Base-by-base conservation (phyloP, 1,139 yeast genomes). In the Kodamaea arcana region DNA sequence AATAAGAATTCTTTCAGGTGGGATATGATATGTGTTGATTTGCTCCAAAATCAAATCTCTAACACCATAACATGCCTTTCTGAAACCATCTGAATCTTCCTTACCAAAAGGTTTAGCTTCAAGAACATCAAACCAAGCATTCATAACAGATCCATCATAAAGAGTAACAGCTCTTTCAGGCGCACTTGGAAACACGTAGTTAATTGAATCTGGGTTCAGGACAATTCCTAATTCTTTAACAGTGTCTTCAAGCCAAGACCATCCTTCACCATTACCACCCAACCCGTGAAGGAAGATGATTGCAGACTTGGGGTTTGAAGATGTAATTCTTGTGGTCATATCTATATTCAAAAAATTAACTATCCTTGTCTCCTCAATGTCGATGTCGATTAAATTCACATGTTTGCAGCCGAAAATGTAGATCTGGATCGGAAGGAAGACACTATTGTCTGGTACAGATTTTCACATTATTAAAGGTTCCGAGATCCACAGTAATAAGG, bases 241-340 rank as follows among this genome's bases (percentile, higher is more conserved):
- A 29, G 67, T 43, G 33, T 78, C 78, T 4, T 83, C 78, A 27
- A 92, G 62, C 69, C 86, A 86, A 25, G 77, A 66, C 97, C 97
- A 92, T 2, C 97, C 97, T 21, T 72, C 69, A 6, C 96, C 97
- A 2, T 84, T 58, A 54, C 90, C 98, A 9, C 98, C 98, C 15
- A 92, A 68, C 0, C 98, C 98, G 53, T 92, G 98, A 36, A 87
- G 53, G 44, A 92, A 75, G 21, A 92, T 86, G 22, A 90, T 64
- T 1, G 94, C 81, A 1, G 88, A 52, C 34, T 54, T 58, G 7
- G 69, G 65, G 4, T 64, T 60, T 38, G 43, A 46, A n/a, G n/a
- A n/a, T n/a, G n/a, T n/a, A n/a, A n/a, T n/a, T n/a, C n/a, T n/a
- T n/a, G n/a, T n/a, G n/a, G n/a, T n/a, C n/a, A n/a, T n/a, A n/a